Percentiles rank a stretch among this genome's conserved stretches.
Evolutionary conservation across 108 stramenopile species (phyloP).

Genomic region (Cyclostephanos invisitatus): DNA sequence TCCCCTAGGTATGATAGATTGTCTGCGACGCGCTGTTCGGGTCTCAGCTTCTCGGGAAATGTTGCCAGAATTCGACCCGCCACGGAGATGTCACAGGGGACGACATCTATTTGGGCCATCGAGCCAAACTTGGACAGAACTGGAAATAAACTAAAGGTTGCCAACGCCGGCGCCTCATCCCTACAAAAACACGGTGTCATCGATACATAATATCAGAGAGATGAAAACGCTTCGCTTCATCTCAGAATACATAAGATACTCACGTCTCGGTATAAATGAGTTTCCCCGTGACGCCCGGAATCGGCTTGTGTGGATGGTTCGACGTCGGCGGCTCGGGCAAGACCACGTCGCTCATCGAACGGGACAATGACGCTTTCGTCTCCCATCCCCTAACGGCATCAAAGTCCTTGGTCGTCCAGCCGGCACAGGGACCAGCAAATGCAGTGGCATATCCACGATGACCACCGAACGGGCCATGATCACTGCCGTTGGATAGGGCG

Average conservation of each 20-base stretch:
- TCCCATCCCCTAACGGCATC: not conserved
- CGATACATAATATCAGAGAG: not conserved
- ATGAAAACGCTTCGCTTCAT: not conserved
- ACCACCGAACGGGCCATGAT: constrained; percentile 5
- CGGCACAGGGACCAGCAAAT: constrained; percentile 8
- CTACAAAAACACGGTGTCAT: constrained; percentile 8
- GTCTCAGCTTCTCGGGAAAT: constrained; percentile 80
- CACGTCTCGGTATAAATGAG: constrained; percentile 91
- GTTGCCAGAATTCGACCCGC: constrained; percentile 85
- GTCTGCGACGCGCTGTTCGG: constrained; percentile 84
- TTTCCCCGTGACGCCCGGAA: constrained; percentile 66
- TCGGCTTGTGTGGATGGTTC: constrained; percentile 66
- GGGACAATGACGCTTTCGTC: constrained; percentile 28
- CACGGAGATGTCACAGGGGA: constrained; percentile 85
- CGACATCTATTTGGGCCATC: constrained; percentile 70
- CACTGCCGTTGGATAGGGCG: constrained; percentile 10
- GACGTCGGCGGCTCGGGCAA: constrained; percentile 72
- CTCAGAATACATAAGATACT: constrained; percentile 1
- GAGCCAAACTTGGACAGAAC: constrained; percentile 79
- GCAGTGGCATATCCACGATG: constrained; percentile 16
- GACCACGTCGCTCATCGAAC: constrained; percentile 45
- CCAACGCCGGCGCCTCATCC: constrained; percentile 92
- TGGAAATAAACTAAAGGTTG: constrained; percentile 88
- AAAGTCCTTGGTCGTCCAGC: not conserved
- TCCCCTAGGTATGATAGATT: constrained; percentile 85